Conservation (phyloP, 495 filamentous ascomycete genomes). For the Durotheca rogersii region DNA sequence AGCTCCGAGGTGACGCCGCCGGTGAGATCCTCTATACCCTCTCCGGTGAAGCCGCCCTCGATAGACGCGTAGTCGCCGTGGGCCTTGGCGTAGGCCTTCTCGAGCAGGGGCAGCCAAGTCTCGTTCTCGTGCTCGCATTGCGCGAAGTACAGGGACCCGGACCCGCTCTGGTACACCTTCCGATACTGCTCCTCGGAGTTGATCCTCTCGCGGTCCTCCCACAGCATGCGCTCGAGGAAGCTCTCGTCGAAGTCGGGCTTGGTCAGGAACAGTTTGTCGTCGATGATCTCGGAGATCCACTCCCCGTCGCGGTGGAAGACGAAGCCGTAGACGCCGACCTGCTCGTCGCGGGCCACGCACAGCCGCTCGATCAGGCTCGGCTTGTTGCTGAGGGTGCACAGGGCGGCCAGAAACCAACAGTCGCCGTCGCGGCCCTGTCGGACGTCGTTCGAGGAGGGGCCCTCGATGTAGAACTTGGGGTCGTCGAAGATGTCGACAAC, state of each 20-base stretch:
- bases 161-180: slow-evolving; percentile 68
- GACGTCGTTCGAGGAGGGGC: slow-evolving; percentile 78
- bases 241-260: slow-evolving; percentile 80
- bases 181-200: slow-evolving; percentile 79
- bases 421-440: slow-evolving; percentile 79
- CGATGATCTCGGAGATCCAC: slow-evolving; percentile 88
- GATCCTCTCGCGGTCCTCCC: slow-evolving; percentile 68
- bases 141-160: slow-evolving; percentile 79
- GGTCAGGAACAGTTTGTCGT: slow-evolving; percentile 74
- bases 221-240: slow-evolving; percentile 63
- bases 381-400: slow-evolving; percentile 83
- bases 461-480: slow-evolving; percentile 82
- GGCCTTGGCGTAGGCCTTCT: slow-evolving; percentile 96
- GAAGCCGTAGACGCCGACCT: slow-evolving; percentile 89
- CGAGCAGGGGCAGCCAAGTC: slow-evolving; percentile 90
- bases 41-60: slow-evolving; percentile 81
- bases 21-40: slow-evolving; percentile 90
- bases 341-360: slow-evolving; percentile 78
- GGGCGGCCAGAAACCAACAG: slow-evolving; percentile 88
- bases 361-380: slow-evolving; percentile 73
- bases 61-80: slow-evolving; percentile 85
- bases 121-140: slow-evolving; percentile 84
- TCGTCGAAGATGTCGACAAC: slow-evolving; percentile 83
- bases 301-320: slow-evolving; percentile 92
- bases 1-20: slow-evolving; percentile 86